Evolutionary conservation across 2,329 filamentous ascomycete genomes (phyloP).

Genomic region (Zasmidium angulare): DNA sequence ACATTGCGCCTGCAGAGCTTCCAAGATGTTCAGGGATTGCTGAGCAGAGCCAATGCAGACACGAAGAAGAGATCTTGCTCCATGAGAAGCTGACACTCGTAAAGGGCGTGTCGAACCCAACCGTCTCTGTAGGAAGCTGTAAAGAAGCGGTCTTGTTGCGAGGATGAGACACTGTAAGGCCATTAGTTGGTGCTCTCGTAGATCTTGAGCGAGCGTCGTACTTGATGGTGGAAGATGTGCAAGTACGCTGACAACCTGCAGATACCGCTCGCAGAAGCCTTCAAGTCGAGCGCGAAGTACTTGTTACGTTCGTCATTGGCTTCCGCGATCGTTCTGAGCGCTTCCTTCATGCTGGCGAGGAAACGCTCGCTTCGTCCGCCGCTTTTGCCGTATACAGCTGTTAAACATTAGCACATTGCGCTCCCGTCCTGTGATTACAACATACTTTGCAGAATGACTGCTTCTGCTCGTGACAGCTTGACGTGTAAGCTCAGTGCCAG

Average conservation of each 20-base stretch:
- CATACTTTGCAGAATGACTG: slow-evolving; percentile 48
- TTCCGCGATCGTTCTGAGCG: slow-evolving; percentile 22
- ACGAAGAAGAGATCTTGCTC: slow-evolving; percentile 9
- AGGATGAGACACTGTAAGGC: slow-evolving; percentile 11
- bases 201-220: background rate
- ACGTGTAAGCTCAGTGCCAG: slow-evolving; percentile 48
- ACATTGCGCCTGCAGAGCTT: slow-evolving; percentile 10
- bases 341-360: slow-evolving; percentile 23
- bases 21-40: slow-evolving; percentile 13
- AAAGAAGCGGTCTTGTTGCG: slow-evolving; percentile 12
- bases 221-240: slow-evolving; percentile 28
- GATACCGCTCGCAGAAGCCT: slow-evolving; percentile 1
- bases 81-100: slow-evolving; percentile 11
- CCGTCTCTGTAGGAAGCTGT: slow-evolving; percentile 12
- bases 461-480: slow-evolving; percentile 46
- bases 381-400: slow-evolving; percentile 25
- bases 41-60: slow-evolving; percentile 15
- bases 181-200: background rate
- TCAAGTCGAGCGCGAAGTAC: slow-evolving; percentile 17
- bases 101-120: slow-evolving; percentile 4
- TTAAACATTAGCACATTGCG: slow-evolving; percentile 1
- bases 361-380: slow-evolving; percentile 21
- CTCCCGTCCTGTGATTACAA: background rate
- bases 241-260: slow-evolving; percentile 23
- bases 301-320: slow-evolving; percentile 23